These are phyloP conservation scores for Candida vartiovaarae DNA, from an alignment of 805 yeast genomes.

Conservation along the genomic window DNA sequence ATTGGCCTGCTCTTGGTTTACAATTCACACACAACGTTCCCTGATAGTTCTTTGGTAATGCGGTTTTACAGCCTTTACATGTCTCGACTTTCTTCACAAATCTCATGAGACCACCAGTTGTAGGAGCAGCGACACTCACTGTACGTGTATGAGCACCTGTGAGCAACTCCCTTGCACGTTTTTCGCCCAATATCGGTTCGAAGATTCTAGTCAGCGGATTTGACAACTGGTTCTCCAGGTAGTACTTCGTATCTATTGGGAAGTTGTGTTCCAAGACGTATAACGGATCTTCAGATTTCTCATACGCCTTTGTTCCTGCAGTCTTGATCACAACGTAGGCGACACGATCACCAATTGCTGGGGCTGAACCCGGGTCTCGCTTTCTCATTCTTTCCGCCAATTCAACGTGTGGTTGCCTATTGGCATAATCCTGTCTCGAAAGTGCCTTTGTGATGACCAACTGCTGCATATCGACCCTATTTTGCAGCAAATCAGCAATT, in stretches of 20 bases:
- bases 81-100: constrained; percentile 85
- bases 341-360: constrained; percentile 94
- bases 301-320: constrained; percentile 78
- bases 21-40: constrained; percentile 84
- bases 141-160: constrained; percentile 82
- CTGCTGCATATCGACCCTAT: constrained; percentile 86
- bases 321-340: constrained; percentile 90
- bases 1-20: constrained; percentile 58
- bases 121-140: constrained; percentile 45
- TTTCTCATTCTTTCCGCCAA: constrained; percentile 92
- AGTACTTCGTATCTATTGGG: constrained; percentile 92
- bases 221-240: constrained; percentile 84
- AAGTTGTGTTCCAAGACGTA: constrained; percentile 87
- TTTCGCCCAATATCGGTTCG: constrained; percentile 89
- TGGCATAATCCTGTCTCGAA: constrained; percentile 81
- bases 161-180: constrained; percentile 69
- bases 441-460: constrained; percentile 90
- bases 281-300: constrained; percentile 94
- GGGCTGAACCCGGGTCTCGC: constrained; percentile 97
- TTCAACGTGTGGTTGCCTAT: constrained; percentile 96
- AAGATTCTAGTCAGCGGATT: constrained; percentile 92
- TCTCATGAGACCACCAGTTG: constrained; percentile 77
- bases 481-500: constrained; percentile 85
- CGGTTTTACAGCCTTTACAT: constrained; percentile 84
- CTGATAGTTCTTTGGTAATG: constrained; percentile 49